phyloP scores from a whole-genome alignment of 345 rosid species.

The Moringa oleifera region DNA sequence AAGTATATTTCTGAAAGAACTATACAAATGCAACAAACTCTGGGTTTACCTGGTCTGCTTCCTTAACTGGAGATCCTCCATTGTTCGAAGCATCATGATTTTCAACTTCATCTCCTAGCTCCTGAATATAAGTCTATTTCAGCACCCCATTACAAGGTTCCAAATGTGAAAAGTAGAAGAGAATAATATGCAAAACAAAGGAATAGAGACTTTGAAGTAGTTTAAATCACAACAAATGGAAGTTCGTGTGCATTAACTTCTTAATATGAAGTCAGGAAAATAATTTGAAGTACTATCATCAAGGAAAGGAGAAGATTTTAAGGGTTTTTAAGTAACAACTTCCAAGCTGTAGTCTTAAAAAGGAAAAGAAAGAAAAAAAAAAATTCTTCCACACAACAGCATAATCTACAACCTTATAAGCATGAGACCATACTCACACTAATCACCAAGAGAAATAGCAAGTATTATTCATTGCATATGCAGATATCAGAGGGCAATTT shows the following conservation, averaged over 20 bases:
- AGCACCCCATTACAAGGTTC: slow-evolving; percentile 20
- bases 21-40: slow-evolving; percentile 2
- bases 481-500: not conserved
- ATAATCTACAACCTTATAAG: not conserved
- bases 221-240: not conserved
- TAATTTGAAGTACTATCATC: not conserved
- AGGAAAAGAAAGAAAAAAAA: not conserved
- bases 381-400: not conserved
- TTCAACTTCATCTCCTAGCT: slow-evolving; percentile 29
- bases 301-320: not conserved
- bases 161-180: slow-evolving; percentile 7
- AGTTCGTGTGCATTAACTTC: not conserved
- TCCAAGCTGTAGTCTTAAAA: no score
- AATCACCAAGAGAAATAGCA: not conserved
- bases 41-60: slow-evolving; percentile 33
- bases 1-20: slow-evolving; percentile 3
- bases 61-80: slow-evolving; percentile 24
- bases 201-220: not conserved
- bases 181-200: slow-evolving; percentile 12
- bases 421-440: not conserved
- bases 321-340: not conserved
- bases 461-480: not conserved
- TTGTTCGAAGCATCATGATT: slow-evolving; percentile 21
- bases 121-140: slow-evolving; percentile 24
- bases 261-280: not conserved